phyloP scores from a whole-genome alignment of 805 yeast genomes.

The Blastobotrys terrestris region DNA sequence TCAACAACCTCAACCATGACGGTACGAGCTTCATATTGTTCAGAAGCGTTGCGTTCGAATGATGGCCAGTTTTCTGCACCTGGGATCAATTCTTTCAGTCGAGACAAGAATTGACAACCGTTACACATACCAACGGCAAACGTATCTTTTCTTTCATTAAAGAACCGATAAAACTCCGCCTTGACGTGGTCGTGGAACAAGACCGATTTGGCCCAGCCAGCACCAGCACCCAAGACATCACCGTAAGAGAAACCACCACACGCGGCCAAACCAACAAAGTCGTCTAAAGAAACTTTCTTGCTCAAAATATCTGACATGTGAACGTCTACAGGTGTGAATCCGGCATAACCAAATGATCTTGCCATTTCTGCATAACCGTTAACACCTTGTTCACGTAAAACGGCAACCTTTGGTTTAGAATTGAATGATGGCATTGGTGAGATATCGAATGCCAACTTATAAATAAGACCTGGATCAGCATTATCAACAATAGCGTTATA shows the following conservation, averaged over 20 bases:
- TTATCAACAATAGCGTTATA: slow-evolving; percentile 68
- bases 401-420: slow-evolving; percentile 83
- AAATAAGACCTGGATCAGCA: slow-evolving; percentile 82
- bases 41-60: slow-evolving; percentile 83
- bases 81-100: slow-evolving; percentile 80
- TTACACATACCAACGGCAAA: slow-evolving; percentile 98
- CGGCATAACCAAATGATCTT: slow-evolving; percentile 91
- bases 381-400: slow-evolving; percentile 96
- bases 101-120: slow-evolving; percentile 94
- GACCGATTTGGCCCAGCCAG: slow-evolving; percentile 98
- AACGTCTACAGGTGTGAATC: slow-evolving; percentile 88
- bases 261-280: slow-evolving; percentile 90
- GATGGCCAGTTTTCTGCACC: slow-evolving; percentile 96
- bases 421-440: slow-evolving; percentile 23
- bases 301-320: slow-evolving; percentile 89
- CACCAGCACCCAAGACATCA: slow-evolving; percentile 97
- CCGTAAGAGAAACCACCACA: slow-evolving; percentile 99
- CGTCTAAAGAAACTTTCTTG: slow-evolving; percentile 65
- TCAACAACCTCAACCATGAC: slow-evolving; percentile 76
- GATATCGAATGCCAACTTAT: slow-evolving; percentile 65
- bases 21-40: slow-evolving; percentile 95
- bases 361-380: slow-evolving; percentile 99
- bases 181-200: slow-evolving; percentile 74
- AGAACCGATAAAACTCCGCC: slow-evolving; percentile 69
- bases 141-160: slow-evolving; percentile 81